Base-by-base conservation (phyloP, 192 early-diverging fungal species). In the Allomyces arbusculus region DNA sequence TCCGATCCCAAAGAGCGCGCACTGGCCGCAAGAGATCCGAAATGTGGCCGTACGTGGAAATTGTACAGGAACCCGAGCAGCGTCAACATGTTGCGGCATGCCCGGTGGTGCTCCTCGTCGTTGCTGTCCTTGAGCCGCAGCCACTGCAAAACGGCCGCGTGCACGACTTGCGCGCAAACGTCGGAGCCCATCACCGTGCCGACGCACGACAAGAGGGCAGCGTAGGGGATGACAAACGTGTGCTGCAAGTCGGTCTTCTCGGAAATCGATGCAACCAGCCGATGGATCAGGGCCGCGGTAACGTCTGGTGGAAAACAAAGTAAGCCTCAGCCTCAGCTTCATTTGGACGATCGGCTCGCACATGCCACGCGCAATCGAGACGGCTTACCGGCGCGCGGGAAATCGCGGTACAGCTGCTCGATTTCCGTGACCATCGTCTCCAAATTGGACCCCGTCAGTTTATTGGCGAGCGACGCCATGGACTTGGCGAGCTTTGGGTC, bases 191-290 rank as follows among this genome's bases (percentile, higher is more conserved):
- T 75, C 8, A 86, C 72, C 28, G 87, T 83, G 68, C 86, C 88
- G 6, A 97, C 77, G 63, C 83, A 80, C 0, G 87, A 87, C 1
- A 95, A 80, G 23, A 95, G 80, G 3, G 90, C 86, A 1, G 93
- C 93, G 69, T 95, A 95, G 19, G 89, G 82, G 61, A 87, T 84
- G 62, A 92, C 80, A 74, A 95, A 95, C 0, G 91, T 89, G 73
- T 92, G 93, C 23, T 94, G 82, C 68, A 97, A 74, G 72, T 91
- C 90, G 64, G 87, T 78, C 66, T 87, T 89, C 68, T 88, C 86
- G 23, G 83, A 80, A 50, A 97, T 86, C 23, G 87, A 83, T 40
- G 33, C 33, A 7, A 40, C 33, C 7, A 40, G 7, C 8, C 33
- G 33, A 40, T 40, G 33, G 33, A 40, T 40, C 33, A 40, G 33